phyloP scores from a whole-genome alignment of 768 basidiomycete species.

The Lyophyllum shimeji region DNA sequence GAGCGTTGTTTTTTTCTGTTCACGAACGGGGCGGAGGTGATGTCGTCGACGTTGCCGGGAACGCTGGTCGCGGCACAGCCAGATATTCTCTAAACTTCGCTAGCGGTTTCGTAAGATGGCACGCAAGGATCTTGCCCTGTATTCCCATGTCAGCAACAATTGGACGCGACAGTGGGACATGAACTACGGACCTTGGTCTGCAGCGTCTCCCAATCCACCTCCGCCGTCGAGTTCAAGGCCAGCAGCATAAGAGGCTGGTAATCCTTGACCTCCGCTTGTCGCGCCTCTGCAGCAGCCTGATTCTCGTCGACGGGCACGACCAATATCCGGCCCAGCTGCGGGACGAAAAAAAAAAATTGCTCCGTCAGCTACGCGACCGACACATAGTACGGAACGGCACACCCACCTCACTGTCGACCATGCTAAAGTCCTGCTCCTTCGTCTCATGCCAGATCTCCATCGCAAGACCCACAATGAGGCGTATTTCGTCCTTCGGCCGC shows the following conservation, averaged over 20 bases:
- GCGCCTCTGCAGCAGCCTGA: conserved; percentile 11
- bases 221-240: conserved; percentile 60
- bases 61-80: conserved; percentile 26
- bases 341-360: conserved; percentile 4
- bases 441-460: conserved; percentile 82
- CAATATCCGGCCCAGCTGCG: conserved; percentile 67
- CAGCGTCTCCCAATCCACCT: conserved; percentile 67
- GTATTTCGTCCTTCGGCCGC: conserved; percentile 69
- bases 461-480: conserved; percentile 69
- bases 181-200: conserved; percentile 52
- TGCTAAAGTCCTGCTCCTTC: conserved; percentile 59
- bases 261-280: conserved; percentile 19
- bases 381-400: background rate
- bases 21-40: conserved; percentile 29
- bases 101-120: conserved; percentile 44
- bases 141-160: background rate
- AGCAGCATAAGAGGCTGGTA: conserved; percentile 65
- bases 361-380: background rate
- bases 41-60: conserved; percentile 28
- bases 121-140: conserved; percentile 43
- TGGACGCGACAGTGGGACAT: background rate
- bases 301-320: conserved; percentile 62
- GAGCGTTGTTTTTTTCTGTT: background rate
- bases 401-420: conserved; percentile 77
- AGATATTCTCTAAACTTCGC: conserved; percentile 40